Conservation (phyloP, 805 yeast species). For the Schwanniomyces vanrijiae region DNA sequence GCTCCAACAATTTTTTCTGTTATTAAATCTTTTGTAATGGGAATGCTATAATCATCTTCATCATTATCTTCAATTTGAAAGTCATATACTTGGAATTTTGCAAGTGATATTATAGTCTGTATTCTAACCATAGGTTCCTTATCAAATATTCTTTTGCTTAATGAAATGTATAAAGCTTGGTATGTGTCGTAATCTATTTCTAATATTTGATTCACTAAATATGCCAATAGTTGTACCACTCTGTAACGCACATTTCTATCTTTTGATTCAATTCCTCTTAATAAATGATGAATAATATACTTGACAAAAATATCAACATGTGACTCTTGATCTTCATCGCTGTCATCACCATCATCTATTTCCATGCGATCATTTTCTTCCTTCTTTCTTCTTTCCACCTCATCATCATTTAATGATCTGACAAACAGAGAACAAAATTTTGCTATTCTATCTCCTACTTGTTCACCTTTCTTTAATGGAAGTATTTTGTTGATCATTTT, state of each 20-base stretch:
- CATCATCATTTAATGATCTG: slow-evolving; percentile 42
- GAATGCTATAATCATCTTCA: slow-evolving; percentile 39
- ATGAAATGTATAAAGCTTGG: slow-evolving; percentile 57
- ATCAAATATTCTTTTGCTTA: slow-evolving; percentile 66
- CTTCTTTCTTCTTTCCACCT: slow-evolving; percentile 27
- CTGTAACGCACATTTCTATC: slow-evolving; percentile 79
- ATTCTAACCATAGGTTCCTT: slow-evolving; percentile 76
- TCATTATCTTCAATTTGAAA: slow-evolving; percentile 34
- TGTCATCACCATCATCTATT: slow-evolving; percentile 13
- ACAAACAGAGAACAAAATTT: slow-evolving; percentile 65
- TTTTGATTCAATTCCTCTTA: slow-evolving; percentile 77
- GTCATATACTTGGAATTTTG: slow-evolving; percentile 63
- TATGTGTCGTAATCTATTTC: slow-evolving; percentile 75
- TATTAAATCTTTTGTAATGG: slow-evolving; percentile 7
- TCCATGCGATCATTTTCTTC: slow-evolving; percentile 15
- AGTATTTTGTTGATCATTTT: slow-evolving; percentile 64
- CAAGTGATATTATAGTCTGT: slow-evolving; percentile 79
- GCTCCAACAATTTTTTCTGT: slow-evolving; percentile 37
- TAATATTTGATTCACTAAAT: slow-evolving; percentile 66
- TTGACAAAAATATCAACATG: slow-evolving; percentile 56
- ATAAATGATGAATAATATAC: slow-evolving; percentile 59
- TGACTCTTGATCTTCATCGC: slow-evolving; percentile 35
- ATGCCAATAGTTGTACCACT: slow-evolving; percentile 72
- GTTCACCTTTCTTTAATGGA: slow-evolving; percentile 66
- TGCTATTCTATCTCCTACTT: slow-evolving; percentile 73